A percentile compares a stretch with the other conserved stretches of the same genome.
These are phyloP conservation scores for Spinellus fusiger DNA, from an alignment of 192 early-diverging fungal genomes.

Conservation along the genomic window DNA sequence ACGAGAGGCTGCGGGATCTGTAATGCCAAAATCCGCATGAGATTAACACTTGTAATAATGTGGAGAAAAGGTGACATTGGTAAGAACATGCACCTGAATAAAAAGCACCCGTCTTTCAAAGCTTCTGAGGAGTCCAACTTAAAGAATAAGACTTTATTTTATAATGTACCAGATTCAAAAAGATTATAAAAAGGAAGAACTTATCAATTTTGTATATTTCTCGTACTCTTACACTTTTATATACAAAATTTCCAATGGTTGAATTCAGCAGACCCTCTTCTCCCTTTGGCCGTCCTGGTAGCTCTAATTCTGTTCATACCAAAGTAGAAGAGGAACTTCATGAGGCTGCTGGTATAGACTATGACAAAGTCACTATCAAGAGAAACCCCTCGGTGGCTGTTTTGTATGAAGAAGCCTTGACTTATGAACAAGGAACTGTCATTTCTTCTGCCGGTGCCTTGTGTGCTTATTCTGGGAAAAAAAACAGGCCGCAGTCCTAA, in stretches of 20 bases:
- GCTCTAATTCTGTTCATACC: slow-evolving; percentile 28
- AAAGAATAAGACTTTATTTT: too few relatives aligned
- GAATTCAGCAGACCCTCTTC: slow-evolving; percentile 13
- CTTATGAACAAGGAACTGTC: slow-evolving; percentile 76
- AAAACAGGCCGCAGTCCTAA: slow-evolving; percentile 91
- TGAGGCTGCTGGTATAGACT: slow-evolving; percentile 72
- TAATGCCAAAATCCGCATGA: too few relatives aligned
- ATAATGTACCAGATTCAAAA: neutral
- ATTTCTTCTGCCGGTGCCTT: slow-evolving; percentile 90
- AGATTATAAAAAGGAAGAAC: neutral
- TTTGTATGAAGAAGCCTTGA: slow-evolving; percentile 90
- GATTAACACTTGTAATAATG: too few relatives aligned
- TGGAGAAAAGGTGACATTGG: too few relatives aligned
- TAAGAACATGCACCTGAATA: too few relatives aligned
- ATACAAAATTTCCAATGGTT: slow-evolving; percentile 4
- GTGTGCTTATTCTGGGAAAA: slow-evolving; percentile 79
- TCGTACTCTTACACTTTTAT: neutral
- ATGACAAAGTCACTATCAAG: slow-evolving; percentile 70
- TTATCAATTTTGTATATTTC: neutral
- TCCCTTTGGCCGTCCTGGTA: slow-evolving; percentile 18
- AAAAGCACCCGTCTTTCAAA: too few relatives aligned
- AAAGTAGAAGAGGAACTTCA: slow-evolving; percentile 62
- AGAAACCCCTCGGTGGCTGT: slow-evolving; percentile 80
- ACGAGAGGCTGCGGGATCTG: too few relatives aligned
- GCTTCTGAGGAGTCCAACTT: too few relatives aligned